phyloP scores from a whole-genome alignment of 2,329 filamentous ascomycete species.

The Colletotrichum sp. region DNA sequence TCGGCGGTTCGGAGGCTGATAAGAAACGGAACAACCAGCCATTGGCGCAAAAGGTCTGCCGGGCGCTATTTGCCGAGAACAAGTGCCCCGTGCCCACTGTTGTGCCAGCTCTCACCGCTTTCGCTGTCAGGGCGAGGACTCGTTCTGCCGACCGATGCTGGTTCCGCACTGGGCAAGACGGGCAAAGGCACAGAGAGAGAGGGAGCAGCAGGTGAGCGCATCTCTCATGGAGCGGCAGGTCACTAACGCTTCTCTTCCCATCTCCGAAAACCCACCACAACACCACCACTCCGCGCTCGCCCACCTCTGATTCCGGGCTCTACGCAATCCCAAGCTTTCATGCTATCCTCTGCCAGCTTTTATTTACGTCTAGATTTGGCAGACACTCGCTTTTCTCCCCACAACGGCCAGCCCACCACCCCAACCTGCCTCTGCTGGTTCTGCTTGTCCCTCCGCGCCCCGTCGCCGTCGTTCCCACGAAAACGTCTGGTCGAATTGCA shows the following conservation, averaged over 20 bases:
- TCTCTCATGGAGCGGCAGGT: conserved; percentile 23
- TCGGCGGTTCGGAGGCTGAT: conserved; percentile 8
- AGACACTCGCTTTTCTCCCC: conserved; percentile 3
- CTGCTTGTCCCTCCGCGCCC: conserved; percentile 18
- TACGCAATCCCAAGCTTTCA: conserved; percentile 10
- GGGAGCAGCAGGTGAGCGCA: conserved; percentile 22
- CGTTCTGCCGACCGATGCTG: conserved; percentile 25
- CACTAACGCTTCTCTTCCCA: conserved; percentile 22
- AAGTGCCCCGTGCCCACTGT: conserved; percentile 19
- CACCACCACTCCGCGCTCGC: conserved; percentile 13
- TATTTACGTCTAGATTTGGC: neutral
- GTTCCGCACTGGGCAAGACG: conserved; percentile 20
- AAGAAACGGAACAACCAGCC: conserved; percentile 15
- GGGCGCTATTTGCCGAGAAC: conserved; percentile 19
- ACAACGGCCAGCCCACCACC: conserved; percentile 13
- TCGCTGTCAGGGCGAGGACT: conserved; percentile 16
- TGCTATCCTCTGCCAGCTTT: conserved; percentile 9
- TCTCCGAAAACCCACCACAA: conserved; percentile 23
- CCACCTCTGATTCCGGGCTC: conserved; percentile 1
- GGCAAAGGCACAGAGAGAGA: conserved; percentile 20
- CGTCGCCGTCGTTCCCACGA: conserved; percentile 13
- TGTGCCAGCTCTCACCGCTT: conserved; percentile 23
- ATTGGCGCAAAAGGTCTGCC: conserved; percentile 19
- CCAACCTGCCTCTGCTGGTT: conserved; percentile 19
- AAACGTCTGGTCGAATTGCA: conserved; percentile 18